Base-by-base conservation (phyloP, 192 early-diverging fungal genomes). In the Backusella tarrabulga region DNA sequence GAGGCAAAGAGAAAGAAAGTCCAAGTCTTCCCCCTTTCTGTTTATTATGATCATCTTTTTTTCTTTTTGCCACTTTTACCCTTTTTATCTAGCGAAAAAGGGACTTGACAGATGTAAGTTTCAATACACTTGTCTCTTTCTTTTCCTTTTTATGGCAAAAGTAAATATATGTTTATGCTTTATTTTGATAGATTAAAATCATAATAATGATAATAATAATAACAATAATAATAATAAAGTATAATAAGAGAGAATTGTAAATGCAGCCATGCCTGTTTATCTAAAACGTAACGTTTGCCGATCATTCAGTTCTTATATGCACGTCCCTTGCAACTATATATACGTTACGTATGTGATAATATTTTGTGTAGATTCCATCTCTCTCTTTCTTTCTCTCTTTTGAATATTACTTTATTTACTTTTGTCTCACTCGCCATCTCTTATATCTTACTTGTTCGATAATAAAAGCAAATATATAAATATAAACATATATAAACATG, bases 291-390 rank as follows among this genome's bases (percentile, higher is more conserved):
- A 35, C 68, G 34, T 70, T 70, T 70, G 68, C 68, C 68, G 68
- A 70, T 70, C 68, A 70, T 21, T 70, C 68, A 35, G 38, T 70
- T 40, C 34, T 38, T 36, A 70, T 70, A 70, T 70, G 68, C 68
- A 70, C 68, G 68, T 70, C 68, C 68, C 68, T 70, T 70, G 36
- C 34, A 70, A 41, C 38, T n/a, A 69, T 68, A 38, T 68, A 68
- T 40, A 70, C 38, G 38, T 35, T 21, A 41, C 72, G 29, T 54
- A 73, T 21, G 44, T 73, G 32, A 50, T 73, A 52, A 34, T 40
- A 40, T 50, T 72, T 6, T 73, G n/a, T 73, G 9, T 73, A 17
- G 50, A 17, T 35, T 52, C 29, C 41, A 4, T 50, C 29, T 44
- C 7, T 46, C 26, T 72, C n/a, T 42, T 11, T 23, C 41, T 72